phyloP scores from a whole-genome alignment of 768 basidiomycete genomes.

The Coprinopsis cinerea region DNA sequence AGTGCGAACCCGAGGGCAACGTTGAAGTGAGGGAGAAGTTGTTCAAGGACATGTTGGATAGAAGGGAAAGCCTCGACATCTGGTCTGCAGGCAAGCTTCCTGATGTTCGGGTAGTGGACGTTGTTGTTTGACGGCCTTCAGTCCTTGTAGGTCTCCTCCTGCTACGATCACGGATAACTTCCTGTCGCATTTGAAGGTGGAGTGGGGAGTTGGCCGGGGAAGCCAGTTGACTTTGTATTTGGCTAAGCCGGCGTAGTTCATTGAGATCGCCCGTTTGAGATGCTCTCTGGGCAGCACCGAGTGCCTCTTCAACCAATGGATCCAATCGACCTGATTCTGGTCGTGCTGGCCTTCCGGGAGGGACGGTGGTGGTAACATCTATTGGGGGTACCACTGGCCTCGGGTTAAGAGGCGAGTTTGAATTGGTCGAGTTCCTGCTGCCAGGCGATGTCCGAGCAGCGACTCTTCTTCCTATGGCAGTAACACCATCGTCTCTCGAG shows the following conservation, averaged over 20 bases:
- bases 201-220: neutral
- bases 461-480: slow-evolving; percentile 33
- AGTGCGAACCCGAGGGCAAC: slow-evolving; percentile 4
- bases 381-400: slow-evolving; percentile 18
- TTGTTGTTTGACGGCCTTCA: neutral
- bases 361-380: slow-evolving; percentile 11
- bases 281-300: neutral
- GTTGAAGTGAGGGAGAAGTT: slow-evolving; percentile 27
- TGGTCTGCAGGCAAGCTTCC: neutral
- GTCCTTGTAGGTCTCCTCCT: slow-evolving; percentile 3
- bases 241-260: slow-evolving; percentile 10
- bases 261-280: slow-evolving; percentile 18
- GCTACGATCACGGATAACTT: too few species aligned
- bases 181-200: slow-evolving; percentile 1
- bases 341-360: slow-evolving; percentile 5
- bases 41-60: slow-evolving; percentile 34
- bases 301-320: slow-evolving; percentile 3
- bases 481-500: slow-evolving; percentile 28
- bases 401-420: slow-evolving; percentile 7
- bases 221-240: slow-evolving; percentile 9
- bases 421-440: neutral
- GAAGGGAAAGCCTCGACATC: slow-evolving; percentile 26
- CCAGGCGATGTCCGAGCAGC: slow-evolving; percentile 24
- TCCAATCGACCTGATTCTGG: neutral
- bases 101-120: neutral